Conservation (phyloP, 2,329 filamentous ascomycete genomes). For the Thermochaetoides dissita region DNA sequence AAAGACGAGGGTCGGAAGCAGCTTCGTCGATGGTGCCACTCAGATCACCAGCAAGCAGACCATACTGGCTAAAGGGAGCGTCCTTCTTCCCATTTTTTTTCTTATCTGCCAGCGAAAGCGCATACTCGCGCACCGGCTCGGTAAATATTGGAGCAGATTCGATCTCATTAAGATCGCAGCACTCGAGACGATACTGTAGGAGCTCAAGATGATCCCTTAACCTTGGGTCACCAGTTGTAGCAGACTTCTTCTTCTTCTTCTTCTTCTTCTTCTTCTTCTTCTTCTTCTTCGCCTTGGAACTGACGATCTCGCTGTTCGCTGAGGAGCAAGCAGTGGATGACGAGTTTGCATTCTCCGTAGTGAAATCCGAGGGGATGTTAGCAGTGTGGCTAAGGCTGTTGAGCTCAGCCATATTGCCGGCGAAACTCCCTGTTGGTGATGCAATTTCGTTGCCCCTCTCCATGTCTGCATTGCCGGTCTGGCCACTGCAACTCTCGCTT, state of each 20-base stretch:
- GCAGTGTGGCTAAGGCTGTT: background rate
- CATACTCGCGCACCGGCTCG: slow-evolving; percentile 15
- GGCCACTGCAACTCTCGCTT: too few species aligned
- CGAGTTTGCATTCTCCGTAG: background rate
- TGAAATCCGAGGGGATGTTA: background rate
- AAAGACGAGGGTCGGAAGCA: slow-evolving; percentile 22
- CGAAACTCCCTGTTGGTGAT: too few species aligned
- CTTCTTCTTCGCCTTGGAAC: background rate
- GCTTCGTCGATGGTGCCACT: slow-evolving; percentile 1
- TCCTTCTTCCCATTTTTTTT: background rate
- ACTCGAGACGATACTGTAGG: slow-evolving; percentile 9
- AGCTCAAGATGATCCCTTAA: slow-evolving; percentile 13
- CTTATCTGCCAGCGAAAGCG: slow-evolving; percentile 1
- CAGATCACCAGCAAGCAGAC: slow-evolving; percentile 18
- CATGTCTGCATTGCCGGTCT: too few species aligned
- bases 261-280: background rate
- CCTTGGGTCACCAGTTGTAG: too few species aligned
- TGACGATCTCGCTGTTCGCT: background rate
- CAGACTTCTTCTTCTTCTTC: slow-evolving; percentile 1
- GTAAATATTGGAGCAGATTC: slow-evolving; percentile 20
- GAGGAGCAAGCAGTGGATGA: background rate
- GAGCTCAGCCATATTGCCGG: slow-evolving; percentile 1
- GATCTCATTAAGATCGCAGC: slow-evolving; percentile 19
- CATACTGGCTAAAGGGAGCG: slow-evolving; percentile 18
- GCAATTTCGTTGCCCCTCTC: too few species aligned